These are phyloP conservation scores for Smithsoniella earleae DNA, from an alignment of 163 green algal genomes.

Conservation along the genomic window DNA sequence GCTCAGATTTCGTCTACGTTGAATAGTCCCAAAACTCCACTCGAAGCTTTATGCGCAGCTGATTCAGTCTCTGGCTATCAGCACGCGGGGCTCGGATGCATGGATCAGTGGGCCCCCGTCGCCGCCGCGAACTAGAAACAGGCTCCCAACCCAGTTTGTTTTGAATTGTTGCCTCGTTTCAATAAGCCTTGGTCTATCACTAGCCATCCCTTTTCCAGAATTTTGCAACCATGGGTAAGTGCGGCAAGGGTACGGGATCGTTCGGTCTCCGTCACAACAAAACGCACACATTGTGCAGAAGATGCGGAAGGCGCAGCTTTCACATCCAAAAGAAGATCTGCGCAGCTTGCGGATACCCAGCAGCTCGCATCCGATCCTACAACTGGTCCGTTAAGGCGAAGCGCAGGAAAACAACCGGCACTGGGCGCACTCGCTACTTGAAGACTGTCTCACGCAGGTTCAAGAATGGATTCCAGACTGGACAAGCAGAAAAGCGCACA, in stretches of 20 bases:
- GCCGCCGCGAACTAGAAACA: too few species aligned
- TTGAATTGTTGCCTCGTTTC: too few species aligned
- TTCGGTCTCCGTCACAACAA: conserved; percentile 96
- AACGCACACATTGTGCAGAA: conserved; percentile 93
- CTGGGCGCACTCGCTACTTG: conserved; percentile 87
- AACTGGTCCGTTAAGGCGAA: conserved; percentile 99
- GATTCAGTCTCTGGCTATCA: too few species aligned
- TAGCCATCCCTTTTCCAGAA: too few species aligned
- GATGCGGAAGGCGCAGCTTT: conserved; percentile 84
- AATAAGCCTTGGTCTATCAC: too few species aligned
- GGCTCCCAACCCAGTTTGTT: too few species aligned
- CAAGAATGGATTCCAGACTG: conserved; percentile 87
- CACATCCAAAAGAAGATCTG: conserved; percentile 98
- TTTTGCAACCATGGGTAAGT: conserved; percentile 85
- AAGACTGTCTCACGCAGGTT: conserved; percentile 79
- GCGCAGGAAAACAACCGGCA: conserved; percentile 92
- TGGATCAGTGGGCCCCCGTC: too few species aligned
- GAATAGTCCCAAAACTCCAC: too few species aligned
- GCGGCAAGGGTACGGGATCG: conserved; percentile 92
- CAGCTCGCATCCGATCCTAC: conserved; percentile 84
- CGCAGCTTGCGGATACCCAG: conserved; percentile 87
- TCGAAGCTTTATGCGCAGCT: too few species aligned
- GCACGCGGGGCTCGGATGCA: too few species aligned
- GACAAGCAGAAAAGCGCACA: background rate
- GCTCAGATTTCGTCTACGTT: too few species aligned